Conservation (phyloP, 2,329 filamentous ascomycete species). For the Podosphaera leucotricha region DNA sequence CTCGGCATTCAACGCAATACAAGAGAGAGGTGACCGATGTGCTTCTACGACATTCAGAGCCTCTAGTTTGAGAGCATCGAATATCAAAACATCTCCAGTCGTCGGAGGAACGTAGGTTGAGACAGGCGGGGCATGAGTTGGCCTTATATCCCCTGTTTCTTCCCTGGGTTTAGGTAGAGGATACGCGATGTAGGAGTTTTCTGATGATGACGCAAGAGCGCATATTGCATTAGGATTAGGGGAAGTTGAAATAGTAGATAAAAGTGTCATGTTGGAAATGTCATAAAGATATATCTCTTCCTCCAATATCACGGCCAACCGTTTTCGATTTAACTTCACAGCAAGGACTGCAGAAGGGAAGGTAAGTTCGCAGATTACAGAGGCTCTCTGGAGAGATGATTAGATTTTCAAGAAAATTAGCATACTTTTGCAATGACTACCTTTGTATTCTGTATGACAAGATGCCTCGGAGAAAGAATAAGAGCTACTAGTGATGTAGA, state of each 20-base stretch:
- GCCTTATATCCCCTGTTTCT: slow-evolving; percentile 30
- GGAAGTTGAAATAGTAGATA: slow-evolving; percentile 81
- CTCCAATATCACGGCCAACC: slow-evolving; percentile 78
- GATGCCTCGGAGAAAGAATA: slow-evolving; percentile 69
- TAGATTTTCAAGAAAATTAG: not conserved
- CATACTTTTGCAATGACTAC: slow-evolving; percentile 22
- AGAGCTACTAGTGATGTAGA: slow-evolving; percentile 90
- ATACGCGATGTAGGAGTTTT: slow-evolving; percentile 89
- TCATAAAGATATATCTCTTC: slow-evolving; percentile 97
- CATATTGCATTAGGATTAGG: slow-evolving; percentile 83
- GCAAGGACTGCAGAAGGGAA: slow-evolving; percentile 93
- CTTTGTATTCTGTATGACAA: slow-evolving; percentile 97
- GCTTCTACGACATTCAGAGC: slow-evolving; percentile 90
- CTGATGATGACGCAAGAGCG: slow-evolving; percentile 77
- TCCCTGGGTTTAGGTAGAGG: slow-evolving; percentile 56
- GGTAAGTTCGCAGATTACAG: slow-evolving; percentile 93
- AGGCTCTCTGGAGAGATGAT: slow-evolving; percentile 25
- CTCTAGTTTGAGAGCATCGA: slow-evolving; percentile 71
- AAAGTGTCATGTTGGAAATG: slow-evolving; percentile 91
- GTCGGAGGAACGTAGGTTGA: slow-evolving; percentile 62
- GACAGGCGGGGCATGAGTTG: slow-evolving; percentile 64
- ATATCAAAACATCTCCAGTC: slow-evolving; percentile 78
- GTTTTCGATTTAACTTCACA: slow-evolving; percentile 81
- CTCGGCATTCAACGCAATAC: slow-evolving; percentile 76
- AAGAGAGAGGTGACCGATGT: slow-evolving; percentile 75